Base-by-base conservation (phyloP, 768 basidiomycete species). In the Leccinum arenicola region DNA sequence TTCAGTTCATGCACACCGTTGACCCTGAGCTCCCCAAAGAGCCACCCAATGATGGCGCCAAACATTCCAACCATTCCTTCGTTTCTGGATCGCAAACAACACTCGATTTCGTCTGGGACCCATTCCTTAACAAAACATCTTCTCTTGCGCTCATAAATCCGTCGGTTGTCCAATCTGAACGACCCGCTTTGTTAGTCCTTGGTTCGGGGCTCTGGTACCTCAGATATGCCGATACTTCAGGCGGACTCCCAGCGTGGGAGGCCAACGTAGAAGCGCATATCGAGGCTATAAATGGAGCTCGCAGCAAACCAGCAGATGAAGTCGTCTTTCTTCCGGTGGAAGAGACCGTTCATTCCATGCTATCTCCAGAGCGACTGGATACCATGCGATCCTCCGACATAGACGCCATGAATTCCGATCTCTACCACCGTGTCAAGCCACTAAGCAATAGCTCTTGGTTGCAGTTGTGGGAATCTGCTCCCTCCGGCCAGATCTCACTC, bases 201-300 rank as follows among this genome's bases (percentile, higher is more conserved):
- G 94, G 94, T 10, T 86, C 89, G 14, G 94, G 94, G 0, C 76
- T 96, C 38, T 95, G 94, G 94, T 93, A 93, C 70, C 81, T 97
- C 48, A 85, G 91, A 23, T 86, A 95, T 70, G 77, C 86, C 1
- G 76, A 83, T 36, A 63, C 76, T 17, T 89, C 91, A 1, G 90
- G 92, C 23, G 91, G 91, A 4, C 77, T 95, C 43, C 75, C 86
- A 31, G 78, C 85, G 1, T 97, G 93, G 91, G 89, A 90, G 65
- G 77, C 78, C 25, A 88, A 82, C 64, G 85, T 91, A 61, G 89
- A 93, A 64, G 66, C 74, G 8, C 78, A 86, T n/a, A 81, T 95
- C 31, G 74, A 77, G 45, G 65, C 77, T 12, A 76, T 90, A 31
- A 61, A 75, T 11, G 66, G 72, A 14, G 72, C 70, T 14, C 70